Base-by-base conservation (phyloP, 352 stramenopile genomes). In the Peronospora belbahrii region DNA sequence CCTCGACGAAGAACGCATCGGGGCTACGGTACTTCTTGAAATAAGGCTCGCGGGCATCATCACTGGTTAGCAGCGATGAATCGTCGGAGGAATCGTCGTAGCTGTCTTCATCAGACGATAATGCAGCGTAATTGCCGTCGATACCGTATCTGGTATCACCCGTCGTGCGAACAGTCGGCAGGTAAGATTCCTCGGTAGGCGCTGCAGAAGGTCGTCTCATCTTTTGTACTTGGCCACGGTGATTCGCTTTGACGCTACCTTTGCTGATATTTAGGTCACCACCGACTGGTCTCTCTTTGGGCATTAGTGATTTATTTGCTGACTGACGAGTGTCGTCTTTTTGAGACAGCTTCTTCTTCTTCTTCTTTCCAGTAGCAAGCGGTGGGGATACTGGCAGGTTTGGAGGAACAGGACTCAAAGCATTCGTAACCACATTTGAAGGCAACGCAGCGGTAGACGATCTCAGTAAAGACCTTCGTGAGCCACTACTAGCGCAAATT, bases 1-100 rank as follows among this genome's bases (percentile, higher is more conserved):
- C 56, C 37, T 74, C 66, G 11, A 70, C 50, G 20, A 62, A 79
- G 19, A 74, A 70, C 3, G 55, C 39, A 18, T 62, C 52, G 3
- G 52, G 44, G 6, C 22, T 30, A 24, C 59, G 47, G 20, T 58
- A 62, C 27, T 59, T 52, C 7, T 64, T 65, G n/a, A 62, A 66
- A 31, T 66, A 47, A 30, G 52, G 45, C 13, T 62, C 47, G 7
- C 31, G 39, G 18, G 56, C 43, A n/a, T 54, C 55, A 28, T 69
- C 45, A 28, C 59, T 65, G 33, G 49, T 70, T 20, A 66, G 35
- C n/a, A 65, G 13, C 10, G 59, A 72, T 37, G 59, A 52, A n/a
- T 69, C 44, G 31, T 72, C 59, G 6, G 49, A 67, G 13, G 47
- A 62, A 17, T 61, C 62, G 13, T 68, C 61, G 32, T 53, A 55